Base-by-base conservation (phyloP, 129 eudicot species). In the Glebionis coronaria region DNA sequence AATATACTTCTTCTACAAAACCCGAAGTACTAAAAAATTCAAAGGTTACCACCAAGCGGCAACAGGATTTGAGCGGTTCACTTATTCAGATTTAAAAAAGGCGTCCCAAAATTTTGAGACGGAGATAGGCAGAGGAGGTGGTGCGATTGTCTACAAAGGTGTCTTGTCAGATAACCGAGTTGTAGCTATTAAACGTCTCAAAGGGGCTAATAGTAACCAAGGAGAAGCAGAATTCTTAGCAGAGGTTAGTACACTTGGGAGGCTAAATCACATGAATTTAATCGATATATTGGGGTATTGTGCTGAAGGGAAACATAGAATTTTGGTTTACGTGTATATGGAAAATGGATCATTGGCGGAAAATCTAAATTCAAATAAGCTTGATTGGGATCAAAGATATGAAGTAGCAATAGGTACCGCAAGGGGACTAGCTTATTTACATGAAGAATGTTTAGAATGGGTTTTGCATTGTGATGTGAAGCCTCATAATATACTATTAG, bases 401-500 rank as follows among this genome's bases (percentile, higher is more conserved):
- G 64, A 67, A 52, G 72, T 81, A 40, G 85, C 79, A 15, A 23
- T 72, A 11, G 76, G 82, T 6, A 81, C 75, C 0, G 75, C 85
- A 20, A 76, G 67, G 72, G 81, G 85, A 13, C 78, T 81, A 12
- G 85, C 85, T 25, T 81, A 81, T 63, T 64, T 81, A 49, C 85
- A 76, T 14, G 85, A 81, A 56, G 85, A 76, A 57, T 81, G 85
- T 61, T 67, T 72, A 57, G 79, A 80, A 61, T 71, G 81, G 78
- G 85, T 83, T 56, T 23, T 83, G 59, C 88, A 84, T 57, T 84
- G 85, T 25, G 85, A 84, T 29, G 72, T 84, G 23, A 82, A 79
- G 79, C 87, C 87, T 44, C 76, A 82, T 47, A 82, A 82, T n/a
- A 79, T 82, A 35, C 47, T 79, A 15, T 56, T 79, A 13, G 81